A percentile compares a stretch with the other conserved stretches of the same genome.
Evolutionary conservation across 768 basidiomycete genomes (phyloP).

Genomic region (Multifurca ochricompacta): DNA sequence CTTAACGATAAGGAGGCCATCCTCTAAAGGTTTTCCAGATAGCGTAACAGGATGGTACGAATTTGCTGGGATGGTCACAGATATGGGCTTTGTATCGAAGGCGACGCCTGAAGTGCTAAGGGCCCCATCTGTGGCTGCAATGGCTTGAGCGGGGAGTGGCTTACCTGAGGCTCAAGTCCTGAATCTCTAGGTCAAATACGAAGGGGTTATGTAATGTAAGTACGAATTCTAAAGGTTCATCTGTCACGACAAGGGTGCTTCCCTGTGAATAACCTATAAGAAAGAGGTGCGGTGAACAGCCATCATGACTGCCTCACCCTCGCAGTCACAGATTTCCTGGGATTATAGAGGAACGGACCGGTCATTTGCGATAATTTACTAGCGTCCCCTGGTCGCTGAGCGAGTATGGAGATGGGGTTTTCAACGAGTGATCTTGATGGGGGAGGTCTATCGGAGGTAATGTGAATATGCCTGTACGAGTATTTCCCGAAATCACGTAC

Average conservation of each 20-base stretch:
- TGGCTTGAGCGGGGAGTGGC: conserved; percentile 3
- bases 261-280: conserved; percentile 30
- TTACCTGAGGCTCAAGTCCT: conserved; percentile 75
- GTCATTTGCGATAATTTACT: conserved; percentile 43
- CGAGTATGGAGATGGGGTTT: conserved; percentile 54
- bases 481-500: conserved; percentile 38
- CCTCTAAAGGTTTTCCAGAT: conserved; percentile 51
- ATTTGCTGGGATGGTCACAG: conserved; percentile 63
- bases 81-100: conserved; percentile 58
- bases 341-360: conserved; percentile 91
- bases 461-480: conserved; percentile 7
- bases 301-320: conserved; percentile 39
- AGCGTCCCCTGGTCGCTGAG: conserved; percentile 32
- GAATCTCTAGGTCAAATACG: conserved; percentile 84
- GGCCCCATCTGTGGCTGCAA: neutral
- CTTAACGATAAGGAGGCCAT: conserved; percentile 63
- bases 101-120: conserved; percentile 72
- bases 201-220: conserved; percentile 88
- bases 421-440: conserved; percentile 64
- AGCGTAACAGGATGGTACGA: conserved; percentile 69
- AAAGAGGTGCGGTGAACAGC: neutral
- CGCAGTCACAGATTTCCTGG: conserved; percentile 50
- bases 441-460: conserved; percentile 45
- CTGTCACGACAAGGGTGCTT: conserved; percentile 66
- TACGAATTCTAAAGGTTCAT: conserved; percentile 74